Conservation (phyloP, 139 green algal genomes). For the Ettlia oleoabundans region DNA sequence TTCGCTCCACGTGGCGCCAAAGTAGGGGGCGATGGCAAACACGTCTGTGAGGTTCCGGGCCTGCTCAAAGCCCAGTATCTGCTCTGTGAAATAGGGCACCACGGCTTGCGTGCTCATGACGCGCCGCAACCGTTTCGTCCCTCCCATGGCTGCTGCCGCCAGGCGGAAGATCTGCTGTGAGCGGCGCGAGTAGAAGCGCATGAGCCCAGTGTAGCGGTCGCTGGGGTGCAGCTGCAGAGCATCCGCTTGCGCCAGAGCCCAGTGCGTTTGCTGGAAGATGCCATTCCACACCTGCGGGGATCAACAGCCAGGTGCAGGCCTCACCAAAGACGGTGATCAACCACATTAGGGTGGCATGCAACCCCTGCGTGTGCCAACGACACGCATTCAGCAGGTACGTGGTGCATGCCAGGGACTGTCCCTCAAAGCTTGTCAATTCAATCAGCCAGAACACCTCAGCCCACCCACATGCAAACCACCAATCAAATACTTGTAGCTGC, state of each 20-base stretch:
- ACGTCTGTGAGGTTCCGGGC: neutral
- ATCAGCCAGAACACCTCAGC: too few species aligned
- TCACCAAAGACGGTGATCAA: too few species aligned
- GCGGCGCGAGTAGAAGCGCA: neutral
- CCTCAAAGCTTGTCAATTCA: too few species aligned
- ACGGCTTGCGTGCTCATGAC: slow-evolving; percentile 2
- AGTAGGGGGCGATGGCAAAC: neutral
- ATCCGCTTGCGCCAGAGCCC: neutral
- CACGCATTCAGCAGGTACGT: too few species aligned
- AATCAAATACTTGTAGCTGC: too few species aligned
- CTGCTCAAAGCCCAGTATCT: neutral
- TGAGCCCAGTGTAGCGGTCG: neutral
- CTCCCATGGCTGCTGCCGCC: neutral
- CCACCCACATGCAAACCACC: too few species aligned
- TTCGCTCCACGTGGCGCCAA: neutral
- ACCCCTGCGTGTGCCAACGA: too few species aligned
- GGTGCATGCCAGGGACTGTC: too few species aligned
- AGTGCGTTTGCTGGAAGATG: neutral
- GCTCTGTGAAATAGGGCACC: neutral
- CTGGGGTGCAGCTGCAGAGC: neutral
- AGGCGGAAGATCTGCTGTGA: neutral
- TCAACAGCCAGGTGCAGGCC: too few species aligned
- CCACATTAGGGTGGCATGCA: too few species aligned
- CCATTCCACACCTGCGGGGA: neutral
- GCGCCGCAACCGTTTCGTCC: neutral